Evolutionary conservation across 805 yeast species (phyloP).

Genomic region (Starmerella vaccinii): DNA sequence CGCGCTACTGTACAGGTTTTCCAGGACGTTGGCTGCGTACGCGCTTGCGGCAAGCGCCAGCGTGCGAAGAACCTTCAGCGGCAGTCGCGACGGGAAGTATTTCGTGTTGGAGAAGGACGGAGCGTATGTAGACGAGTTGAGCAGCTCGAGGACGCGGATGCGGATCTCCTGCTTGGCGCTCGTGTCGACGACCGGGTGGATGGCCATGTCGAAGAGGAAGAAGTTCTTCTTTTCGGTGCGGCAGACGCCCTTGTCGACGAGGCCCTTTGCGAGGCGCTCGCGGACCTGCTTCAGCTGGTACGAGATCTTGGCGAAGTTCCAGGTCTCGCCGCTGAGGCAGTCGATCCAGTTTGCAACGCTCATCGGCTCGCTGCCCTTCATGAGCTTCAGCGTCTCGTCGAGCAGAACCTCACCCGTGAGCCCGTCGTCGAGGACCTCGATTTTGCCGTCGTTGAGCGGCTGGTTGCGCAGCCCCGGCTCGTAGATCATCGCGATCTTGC

Average conservation of each 20-base stretch:
- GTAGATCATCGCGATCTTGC: constrained; percentile 76
- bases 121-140: constrained; percentile 53
- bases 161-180: constrained; percentile 73
- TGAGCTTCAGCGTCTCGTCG: constrained; percentile 85
- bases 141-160: constrained; percentile 55
- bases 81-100: constrained; percentile 59
- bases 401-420: constrained; percentile 91
- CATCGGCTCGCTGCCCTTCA: constrained; percentile 65
- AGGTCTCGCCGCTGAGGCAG: constrained; percentile 82
- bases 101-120: constrained; percentile 45
- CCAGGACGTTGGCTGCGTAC: constrained; percentile 92
- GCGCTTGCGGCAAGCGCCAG: constrained; percentile 77
- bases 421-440: constrained; percentile 75
- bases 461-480: constrained; percentile 87
- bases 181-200: constrained; percentile 89
- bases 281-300: constrained; percentile 96
- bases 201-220: constrained; percentile 93
- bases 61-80: constrained; percentile 64
- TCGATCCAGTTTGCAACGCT: constrained; percentile 89
- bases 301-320: constrained; percentile 89
- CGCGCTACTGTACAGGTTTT: constrained; percentile 62
- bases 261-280: constrained; percentile 89
- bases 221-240: constrained; percentile 94
- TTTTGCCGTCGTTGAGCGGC: constrained; percentile 74
- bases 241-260: constrained; percentile 92